These are phyloP conservation scores for Ensete ventricosum DNA, from an alignment of 176 grass and related monocot species.

Conservation along the genomic window DNA sequence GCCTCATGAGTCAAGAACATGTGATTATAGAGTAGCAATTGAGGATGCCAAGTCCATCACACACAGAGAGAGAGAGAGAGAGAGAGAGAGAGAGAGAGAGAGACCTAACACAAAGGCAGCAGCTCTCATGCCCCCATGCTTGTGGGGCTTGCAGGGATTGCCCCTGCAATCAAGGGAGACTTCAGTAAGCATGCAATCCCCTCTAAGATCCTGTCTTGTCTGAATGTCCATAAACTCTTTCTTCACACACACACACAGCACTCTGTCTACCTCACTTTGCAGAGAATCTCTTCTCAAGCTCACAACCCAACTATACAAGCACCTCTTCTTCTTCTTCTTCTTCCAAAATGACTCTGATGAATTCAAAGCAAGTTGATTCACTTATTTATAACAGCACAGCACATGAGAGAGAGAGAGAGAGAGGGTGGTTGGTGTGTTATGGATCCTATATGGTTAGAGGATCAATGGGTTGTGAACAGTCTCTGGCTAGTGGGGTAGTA, in stretches of 20 bases:
- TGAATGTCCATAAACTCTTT: slow-evolving; percentile 15
- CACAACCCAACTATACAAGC: neutral
- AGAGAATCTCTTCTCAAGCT: too few relatives aligned
- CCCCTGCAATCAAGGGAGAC: slow-evolving; percentile 66
- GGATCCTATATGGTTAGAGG: too few relatives aligned
- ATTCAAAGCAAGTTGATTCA: slow-evolving; percentile 24
- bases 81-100: slow-evolving; percentile 14
- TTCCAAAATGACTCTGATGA: slow-evolving; percentile 13
- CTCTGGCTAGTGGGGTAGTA: slow-evolving; percentile 1
- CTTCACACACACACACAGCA: neutral
- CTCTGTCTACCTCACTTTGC: neutral
- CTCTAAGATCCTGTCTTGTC: neutral
- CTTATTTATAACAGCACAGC: slow-evolving; percentile 60
- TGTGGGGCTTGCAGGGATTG: slow-evolving; percentile 41
- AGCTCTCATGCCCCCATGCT: slow-evolving; percentile 85
- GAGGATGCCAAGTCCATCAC: neutral
- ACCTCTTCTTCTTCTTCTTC: neutral
- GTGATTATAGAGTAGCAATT: too few relatives aligned
- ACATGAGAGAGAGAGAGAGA: neutral
- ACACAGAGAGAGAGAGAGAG: slow-evolving; percentile 18
- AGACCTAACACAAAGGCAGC: slow-evolving; percentile 82
- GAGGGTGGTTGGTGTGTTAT: neutral
- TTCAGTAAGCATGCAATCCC: slow-evolving; percentile 14
- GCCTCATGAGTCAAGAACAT: too few relatives aligned
- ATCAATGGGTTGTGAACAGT: neutral